Conservation (phyloP, 2,329 filamentous ascomycete genomes). For the Pseudogymnoascus sp. region DNA sequence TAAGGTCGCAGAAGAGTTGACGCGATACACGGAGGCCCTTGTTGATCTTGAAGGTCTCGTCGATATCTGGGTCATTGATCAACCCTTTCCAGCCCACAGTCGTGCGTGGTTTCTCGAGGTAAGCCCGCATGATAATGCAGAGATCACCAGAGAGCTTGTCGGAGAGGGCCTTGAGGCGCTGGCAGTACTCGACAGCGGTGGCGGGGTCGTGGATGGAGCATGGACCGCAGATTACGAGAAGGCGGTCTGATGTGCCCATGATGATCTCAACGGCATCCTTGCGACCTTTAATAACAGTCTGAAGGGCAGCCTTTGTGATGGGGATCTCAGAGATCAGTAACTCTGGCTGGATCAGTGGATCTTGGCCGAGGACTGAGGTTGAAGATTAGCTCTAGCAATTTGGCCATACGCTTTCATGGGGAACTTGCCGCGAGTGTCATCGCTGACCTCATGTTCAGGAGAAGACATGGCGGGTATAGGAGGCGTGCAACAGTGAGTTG, state of each 20-base stretch:
- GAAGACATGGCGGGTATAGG: constrained; percentile 21
- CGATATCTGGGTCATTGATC: constrained; percentile 97
- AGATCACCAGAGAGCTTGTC: constrained; percentile 76
- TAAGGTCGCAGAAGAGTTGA: constrained; percentile 89
- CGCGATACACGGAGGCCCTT: constrained; percentile 83
- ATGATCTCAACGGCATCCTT: constrained; percentile 41
- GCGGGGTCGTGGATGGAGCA: constrained; percentile 96
- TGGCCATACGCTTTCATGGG: constrained; percentile 12
- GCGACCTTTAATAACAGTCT: constrained; percentile 64
- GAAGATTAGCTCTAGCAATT: background rate
- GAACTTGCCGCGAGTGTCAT: constrained; percentile 43
- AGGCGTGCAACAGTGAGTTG: constrained; percentile 1
- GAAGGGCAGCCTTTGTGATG: constrained; percentile 50
- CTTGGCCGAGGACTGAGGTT: constrained; percentile 74
- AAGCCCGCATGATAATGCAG: constrained; percentile 92
- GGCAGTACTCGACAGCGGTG: constrained; percentile 80
- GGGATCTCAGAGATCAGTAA: constrained; percentile 83
- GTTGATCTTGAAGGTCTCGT: constrained; percentile 98
- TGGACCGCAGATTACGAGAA: constrained; percentile 88
- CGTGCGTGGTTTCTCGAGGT: constrained; percentile 96
- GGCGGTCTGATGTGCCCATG: constrained; percentile 52
- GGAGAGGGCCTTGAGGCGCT: constrained; percentile 65
- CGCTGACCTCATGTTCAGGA: constrained; percentile 28
- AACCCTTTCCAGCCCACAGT: constrained; percentile 98
- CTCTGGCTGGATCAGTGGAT: constrained; percentile 82